Evolutionary conservation across 768 basidiomycete genomes (phyloP), one percentile per base, ranked within the genome.

Genomic region (Russula dissimulans): DNA sequence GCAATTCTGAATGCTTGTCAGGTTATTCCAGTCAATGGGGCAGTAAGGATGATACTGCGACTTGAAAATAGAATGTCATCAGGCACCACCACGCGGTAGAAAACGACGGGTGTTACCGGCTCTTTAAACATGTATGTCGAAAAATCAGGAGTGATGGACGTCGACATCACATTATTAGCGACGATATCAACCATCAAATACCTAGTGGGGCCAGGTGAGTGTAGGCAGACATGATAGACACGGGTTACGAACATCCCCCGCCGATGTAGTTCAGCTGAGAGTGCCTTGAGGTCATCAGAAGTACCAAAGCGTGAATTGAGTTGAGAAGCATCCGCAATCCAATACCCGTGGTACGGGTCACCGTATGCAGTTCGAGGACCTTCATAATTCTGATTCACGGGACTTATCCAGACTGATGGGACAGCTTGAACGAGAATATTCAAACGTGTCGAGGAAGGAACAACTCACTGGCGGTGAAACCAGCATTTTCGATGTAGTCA

Each of bases 151-250:
- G 75, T 80, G 39, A 73, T 76, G 3, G 82, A 80, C 3, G 83
- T 81, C 1, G 86, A 74, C 79, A 91, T 91, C 52, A 95, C 89
- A 71, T 93, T 88, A 71, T 94, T 94, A 38, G 88, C 82, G 42
- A 94, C 87, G 36, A 89, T 72, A 67, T 93, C 91, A 50, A 92
- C 83, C 89, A 91, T 92, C 62, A 93, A 75, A 70, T 85, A 91
- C 83, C 77, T 78, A 48, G 4, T 26, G 38, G 55, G 44, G 54
- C 22, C 31, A 48, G 57, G 42, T 29, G 22, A 53, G 60, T 41
- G 50, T 17, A 43, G 36, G 36, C 22, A 39, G 14, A 39, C 5
- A 41, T 15, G 11, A 36, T 29, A n/a, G n/a, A 17, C 9, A 31
- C 17, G 38, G 54, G 26, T 10, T 41, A 68, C 78, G 54, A 63